These are phyloP conservation scores for Puccinia coronata DNA, from an alignment of 1,284 basidiomycete species.

Conservation along the genomic window DNA sequence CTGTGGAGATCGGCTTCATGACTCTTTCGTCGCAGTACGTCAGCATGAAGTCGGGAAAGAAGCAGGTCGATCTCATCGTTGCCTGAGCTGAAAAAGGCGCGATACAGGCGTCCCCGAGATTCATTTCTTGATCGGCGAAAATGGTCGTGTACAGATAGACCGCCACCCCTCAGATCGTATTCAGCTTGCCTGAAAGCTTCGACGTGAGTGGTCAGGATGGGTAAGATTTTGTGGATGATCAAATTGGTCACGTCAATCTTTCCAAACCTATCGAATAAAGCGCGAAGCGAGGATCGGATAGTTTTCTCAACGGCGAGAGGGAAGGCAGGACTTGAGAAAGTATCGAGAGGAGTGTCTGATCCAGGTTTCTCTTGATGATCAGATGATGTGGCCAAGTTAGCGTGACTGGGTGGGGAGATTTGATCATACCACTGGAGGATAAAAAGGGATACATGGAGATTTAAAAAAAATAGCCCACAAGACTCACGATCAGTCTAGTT, in stretches of 20 bases:
- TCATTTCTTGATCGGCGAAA: conserved; percentile 72
- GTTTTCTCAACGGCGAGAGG: conserved; percentile 77
- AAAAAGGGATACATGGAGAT: background rate
- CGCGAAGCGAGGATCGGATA: conserved; percentile 69
- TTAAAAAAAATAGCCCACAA: background rate
- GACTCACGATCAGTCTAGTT: conserved; percentile 30
- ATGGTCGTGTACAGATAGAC: conserved; percentile 71
- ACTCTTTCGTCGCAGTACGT: conserved; percentile 16
- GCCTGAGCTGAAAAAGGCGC: conserved; percentile 39
- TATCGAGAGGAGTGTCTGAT: conserved; percentile 4
- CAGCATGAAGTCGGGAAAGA: conserved; percentile 63
- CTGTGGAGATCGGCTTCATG: conserved; percentile 10
- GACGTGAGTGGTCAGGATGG: conserved; percentile 81
- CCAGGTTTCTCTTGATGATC: background rate
- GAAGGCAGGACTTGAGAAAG: conserved; percentile 67
- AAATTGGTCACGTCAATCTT: conserved; percentile 74
- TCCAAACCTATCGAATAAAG: conserved; percentile 65
- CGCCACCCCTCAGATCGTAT: conserved; percentile 37
- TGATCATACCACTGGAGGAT: conserved; percentile 34
- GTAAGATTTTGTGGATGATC: conserved; percentile 78
- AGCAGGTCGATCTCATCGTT: conserved; percentile 80
- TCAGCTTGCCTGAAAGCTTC: conserved; percentile 72
- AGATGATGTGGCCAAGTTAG: background rate
- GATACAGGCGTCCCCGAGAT: conserved; percentile 70
- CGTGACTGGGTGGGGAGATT: conserved; percentile 14